Evolutionary conservation across 805 yeast species (phyloP), one percentile per base, ranked within the genome.

Genomic region (Scheffersomyces stipitis): DNA sequence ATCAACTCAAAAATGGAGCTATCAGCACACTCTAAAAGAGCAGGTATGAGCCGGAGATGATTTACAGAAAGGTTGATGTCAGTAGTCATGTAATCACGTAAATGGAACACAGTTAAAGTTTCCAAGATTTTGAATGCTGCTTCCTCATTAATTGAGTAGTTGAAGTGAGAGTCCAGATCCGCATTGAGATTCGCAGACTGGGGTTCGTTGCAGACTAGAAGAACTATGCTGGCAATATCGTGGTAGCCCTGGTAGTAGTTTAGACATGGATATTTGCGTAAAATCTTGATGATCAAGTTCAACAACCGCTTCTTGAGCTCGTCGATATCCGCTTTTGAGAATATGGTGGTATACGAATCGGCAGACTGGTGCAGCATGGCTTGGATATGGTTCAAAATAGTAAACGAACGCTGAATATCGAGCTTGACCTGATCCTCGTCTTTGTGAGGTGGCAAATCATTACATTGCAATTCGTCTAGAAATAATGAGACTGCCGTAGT

Each of bases 211-310:
- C 80, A 77, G 1, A 83, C 76, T 13, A 83, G 54, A 4, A 85
- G 62, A 5, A 86, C 66, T 4, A 85, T 72, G 26, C 86, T 72
- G 1, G 87, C 89, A 15, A 93, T 68, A 51, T 93, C 98, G 59
- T 91, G 98, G 58, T 75, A 87, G 0, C 99, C 99, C 61, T 91
- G 99, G 58, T 89, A 91, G 59, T 91, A 91, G 40, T 78, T 69
- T 28, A 90, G 64, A 3, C 59, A 51, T 0, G 90, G 90, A 46
- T 81, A 65, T 12, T 68, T 71, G 27, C 87, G 62, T 10, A 93
- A 65, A 2, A 88, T 66, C 14, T 66, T 64, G 10, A 75, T 58
- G 3, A 87, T 73, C 10, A 82, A 44, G 4, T 56, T 56, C 16
- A 51, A 54, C 33, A 82, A 62, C 31, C 70, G 53, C 17, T 53